A percentile compares a stretch with the other conserved stretches of the same genome.
Evolutionary conservation across 208 protist genomes (phyloP).

Genomic region (Entamoeba invadens): DNA sequence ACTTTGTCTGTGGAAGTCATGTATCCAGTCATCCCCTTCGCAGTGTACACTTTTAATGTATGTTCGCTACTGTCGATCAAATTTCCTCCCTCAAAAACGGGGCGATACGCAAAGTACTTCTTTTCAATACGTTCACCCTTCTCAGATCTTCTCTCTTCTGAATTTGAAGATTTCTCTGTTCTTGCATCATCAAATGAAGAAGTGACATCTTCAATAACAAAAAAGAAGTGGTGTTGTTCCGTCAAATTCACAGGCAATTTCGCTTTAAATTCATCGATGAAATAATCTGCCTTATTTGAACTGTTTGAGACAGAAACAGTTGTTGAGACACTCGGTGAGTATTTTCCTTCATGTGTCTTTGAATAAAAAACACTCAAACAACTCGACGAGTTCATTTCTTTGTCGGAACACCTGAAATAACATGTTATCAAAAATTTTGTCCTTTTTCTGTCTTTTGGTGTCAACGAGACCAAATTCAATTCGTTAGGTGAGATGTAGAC

Average conservation of each 20-base stretch:
- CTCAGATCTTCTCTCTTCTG: too few species aligned
- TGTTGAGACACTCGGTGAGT: background rate
- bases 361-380: background rate
- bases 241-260: background rate
- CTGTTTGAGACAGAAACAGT: background rate
- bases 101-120: background rate
- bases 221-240: background rate
- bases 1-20: background rate
- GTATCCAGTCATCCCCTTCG: background rate
- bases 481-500: background rate
- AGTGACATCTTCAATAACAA: background rate
- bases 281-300: background rate
- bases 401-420: background rate
- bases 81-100: background rate
- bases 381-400: background rate
- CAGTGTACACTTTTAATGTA: background rate
- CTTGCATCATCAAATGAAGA: background rate
- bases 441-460: background rate
- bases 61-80: background rate
- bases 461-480: background rate
- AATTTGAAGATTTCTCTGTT: background rate
- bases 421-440: background rate
- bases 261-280: background rate
- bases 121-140: background rate
- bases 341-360: background rate